A percentile compares a stretch with the other conserved stretches of the same genome.
phyloP scores from a whole-genome alignment of 2,329 filamentous ascomycete genomes.

The Fusarium neocosmosporiellum region DNA sequence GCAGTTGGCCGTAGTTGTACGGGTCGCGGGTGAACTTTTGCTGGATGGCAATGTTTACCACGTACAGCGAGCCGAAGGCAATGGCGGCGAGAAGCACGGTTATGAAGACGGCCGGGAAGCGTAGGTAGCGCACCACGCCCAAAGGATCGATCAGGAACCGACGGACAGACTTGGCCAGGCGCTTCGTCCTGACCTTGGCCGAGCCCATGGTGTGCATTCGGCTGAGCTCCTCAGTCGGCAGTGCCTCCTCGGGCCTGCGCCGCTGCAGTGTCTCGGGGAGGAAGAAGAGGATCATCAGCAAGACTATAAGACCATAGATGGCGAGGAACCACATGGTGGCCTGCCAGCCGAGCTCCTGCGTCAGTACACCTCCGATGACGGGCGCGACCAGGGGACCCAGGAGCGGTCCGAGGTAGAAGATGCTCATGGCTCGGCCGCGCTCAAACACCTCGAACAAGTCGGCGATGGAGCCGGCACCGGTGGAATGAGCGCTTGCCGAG shows the following conservation, averaged over 20 bases:
- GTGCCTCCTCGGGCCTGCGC: conserved; percentile 37
- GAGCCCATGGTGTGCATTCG: conserved; percentile 73
- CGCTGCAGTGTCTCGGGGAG: conserved; percentile 73
- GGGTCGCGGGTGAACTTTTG: conserved; percentile 73
- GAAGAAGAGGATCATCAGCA: conserved; percentile 67
- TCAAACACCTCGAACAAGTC: conserved; percentile 82
- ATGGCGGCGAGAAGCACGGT: conserved; percentile 80
- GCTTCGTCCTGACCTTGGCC: conserved; percentile 66
- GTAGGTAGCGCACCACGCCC: conserved; percentile 75
- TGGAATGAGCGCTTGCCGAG: conserved; percentile 82
- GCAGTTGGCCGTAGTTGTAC: conserved; percentile 75
- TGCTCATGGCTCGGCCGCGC: conserved; percentile 81
- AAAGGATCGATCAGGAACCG: conserved; percentile 78
- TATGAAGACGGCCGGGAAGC: conserved; percentile 77
- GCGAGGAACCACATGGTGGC: conserved; percentile 82
- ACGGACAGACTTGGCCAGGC: conserved; percentile 64
- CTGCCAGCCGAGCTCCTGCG: conserved; percentile 77
- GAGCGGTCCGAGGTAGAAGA: conserved; percentile 84
- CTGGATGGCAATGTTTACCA: conserved; percentile 83
- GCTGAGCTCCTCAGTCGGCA: conserved; percentile 33
- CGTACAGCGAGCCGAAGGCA: conserved; percentile 79
- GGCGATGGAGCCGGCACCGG: conserved; percentile 85
- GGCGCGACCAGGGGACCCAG: conserved; percentile 80
- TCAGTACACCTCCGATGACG: conserved; percentile 80
- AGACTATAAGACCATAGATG: conserved; percentile 72